Conservation (phyloP, 139 green algal genomes). For the Pseudopediastrum boryanum region DNA sequence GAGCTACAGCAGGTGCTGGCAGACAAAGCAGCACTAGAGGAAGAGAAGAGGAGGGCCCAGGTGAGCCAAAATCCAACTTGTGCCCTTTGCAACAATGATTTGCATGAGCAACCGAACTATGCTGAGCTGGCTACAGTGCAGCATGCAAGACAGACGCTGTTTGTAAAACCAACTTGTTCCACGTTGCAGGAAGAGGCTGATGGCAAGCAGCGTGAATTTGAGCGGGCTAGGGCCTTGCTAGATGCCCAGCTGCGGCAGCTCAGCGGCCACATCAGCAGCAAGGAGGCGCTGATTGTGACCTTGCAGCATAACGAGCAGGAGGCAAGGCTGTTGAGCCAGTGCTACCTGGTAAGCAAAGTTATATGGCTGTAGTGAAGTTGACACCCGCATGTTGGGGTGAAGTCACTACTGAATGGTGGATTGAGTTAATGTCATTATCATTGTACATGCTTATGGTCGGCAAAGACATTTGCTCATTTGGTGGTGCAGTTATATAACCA, state of each 20-base stretch:
- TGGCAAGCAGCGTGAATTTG: conserved; percentile 24
- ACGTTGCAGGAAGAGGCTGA: conserved; percentile 23
- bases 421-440: too few relatives aligned
- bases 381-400: too few relatives aligned
- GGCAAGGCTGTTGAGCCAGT: not conserved
- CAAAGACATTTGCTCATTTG: too few relatives aligned
- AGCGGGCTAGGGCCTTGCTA: conserved; percentile 12
- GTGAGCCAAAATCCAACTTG: not conserved
- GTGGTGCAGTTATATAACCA: too few relatives aligned
- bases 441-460: too few relatives aligned
- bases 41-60: conserved; percentile 28
- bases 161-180: not conserved
- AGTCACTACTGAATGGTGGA: too few relatives aligned
- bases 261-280: conserved; percentile 8
- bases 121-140: not conserved
- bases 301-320: conserved; percentile 16
- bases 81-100: not conserved
- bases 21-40: conserved; percentile 28
- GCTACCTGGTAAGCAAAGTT: conserved; percentile 15
- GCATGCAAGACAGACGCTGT: too few relatives aligned
- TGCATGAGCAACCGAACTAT: not conserved
- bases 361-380: too few relatives aligned
- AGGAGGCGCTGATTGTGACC: conserved; percentile 29
- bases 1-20: conserved; percentile 28
- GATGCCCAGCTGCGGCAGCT: conserved; percentile 16